Percentiles rank a stretch among this genome's conserved stretches.
phyloP scores from a whole-genome alignment of 2,329 filamentous ascomycete genomes.

The Diaporthe humulicola region DNA sequence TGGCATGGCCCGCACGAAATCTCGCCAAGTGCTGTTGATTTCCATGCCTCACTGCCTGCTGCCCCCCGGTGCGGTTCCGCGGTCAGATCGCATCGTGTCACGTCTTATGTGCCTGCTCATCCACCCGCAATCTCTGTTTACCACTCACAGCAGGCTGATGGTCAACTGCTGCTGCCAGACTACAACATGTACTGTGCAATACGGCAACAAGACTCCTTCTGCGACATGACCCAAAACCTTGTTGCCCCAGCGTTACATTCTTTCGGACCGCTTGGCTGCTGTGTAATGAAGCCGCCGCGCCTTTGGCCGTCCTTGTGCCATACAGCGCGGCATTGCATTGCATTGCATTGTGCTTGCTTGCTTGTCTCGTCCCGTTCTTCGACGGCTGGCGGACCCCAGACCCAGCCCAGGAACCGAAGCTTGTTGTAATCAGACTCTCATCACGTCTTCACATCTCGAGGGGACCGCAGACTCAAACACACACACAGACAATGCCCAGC shows the following conservation, averaged over 20 bases:
- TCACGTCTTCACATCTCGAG: not conserved
- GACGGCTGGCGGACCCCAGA: not conserved
- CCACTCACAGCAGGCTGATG: not conserved
- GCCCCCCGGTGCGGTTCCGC: not conserved
- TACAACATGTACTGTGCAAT: not conserved
- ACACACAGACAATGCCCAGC: not conserved
- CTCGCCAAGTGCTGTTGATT: constrained; percentile 24
- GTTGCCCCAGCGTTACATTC: constrained; percentile 8
- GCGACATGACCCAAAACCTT: constrained; percentile 30
- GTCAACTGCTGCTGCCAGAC: not conserved
- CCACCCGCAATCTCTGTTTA: constrained; percentile 20
- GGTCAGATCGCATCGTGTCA: constrained; percentile 15
- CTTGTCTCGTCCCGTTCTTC: not conserved
- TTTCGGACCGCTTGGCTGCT: constrained; percentile 4
- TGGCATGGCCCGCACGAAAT: constrained; percentile 9
- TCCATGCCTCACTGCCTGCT: constrained; percentile 7
- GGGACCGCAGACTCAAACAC: not conserved
- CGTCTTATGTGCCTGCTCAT: not conserved
- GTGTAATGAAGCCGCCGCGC: not conserved
- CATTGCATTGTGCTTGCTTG: not conserved
- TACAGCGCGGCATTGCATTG: not conserved
- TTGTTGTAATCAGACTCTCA: constrained; percentile 19
- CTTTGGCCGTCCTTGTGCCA: not conserved
- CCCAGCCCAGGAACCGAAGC: constrained; percentile 1
- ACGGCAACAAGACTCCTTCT: constrained; percentile 14